These are phyloP conservation scores for Boletellus sp. DNA, from an alignment of 1,284 basidiomycete genomes.

Conservation along the genomic window DNA sequence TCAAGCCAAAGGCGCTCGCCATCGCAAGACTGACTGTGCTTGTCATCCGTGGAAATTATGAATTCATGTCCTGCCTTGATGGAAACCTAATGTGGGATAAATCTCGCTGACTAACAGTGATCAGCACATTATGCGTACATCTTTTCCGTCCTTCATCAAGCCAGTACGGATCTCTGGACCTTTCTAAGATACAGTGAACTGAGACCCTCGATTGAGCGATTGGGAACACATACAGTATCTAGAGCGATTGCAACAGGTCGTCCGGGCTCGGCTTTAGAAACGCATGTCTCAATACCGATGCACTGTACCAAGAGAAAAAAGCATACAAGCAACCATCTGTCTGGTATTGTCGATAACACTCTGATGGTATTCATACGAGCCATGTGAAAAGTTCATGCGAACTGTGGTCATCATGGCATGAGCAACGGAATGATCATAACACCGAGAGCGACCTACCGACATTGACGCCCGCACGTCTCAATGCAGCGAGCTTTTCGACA, in stretches of 20 bases:
- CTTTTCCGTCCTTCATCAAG: conserved; percentile 81
- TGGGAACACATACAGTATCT: conserved; percentile 70
- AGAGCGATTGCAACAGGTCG: conserved; percentile 97
- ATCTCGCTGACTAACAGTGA: conserved; percentile 5
- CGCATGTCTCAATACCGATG: conserved; percentile 12
- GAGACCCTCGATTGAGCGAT: conserved; percentile 9
- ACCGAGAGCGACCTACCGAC: conserved; percentile 63
- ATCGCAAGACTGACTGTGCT: conserved; percentile 78
- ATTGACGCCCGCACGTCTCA: conserved; percentile 90
- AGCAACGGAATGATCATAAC: conserved; percentile 4
- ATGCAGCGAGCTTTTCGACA: conserved; percentile 78
- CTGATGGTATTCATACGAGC: conserved; percentile 95
- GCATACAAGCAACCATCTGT: conserved; percentile 72
- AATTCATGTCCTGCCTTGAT: conserved; percentile 94
- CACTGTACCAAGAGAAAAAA: not conserved
- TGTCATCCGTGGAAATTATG: conserved; percentile 82
- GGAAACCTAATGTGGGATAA: conserved; percentile 53
- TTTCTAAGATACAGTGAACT: conserved; percentile 58
- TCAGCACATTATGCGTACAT: conserved; percentile 44
- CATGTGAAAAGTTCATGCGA: conserved; percentile 98
- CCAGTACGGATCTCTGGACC: conserved; percentile 99
- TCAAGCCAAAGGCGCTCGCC: conserved; percentile 87
- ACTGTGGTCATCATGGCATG: conserved; percentile 46
- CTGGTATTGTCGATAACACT: conserved; percentile 96
- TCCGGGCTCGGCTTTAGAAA: conserved; percentile 54